A percentile compares a stretch with the other conserved stretches of the same genome.
These are phyloP conservation scores for Lasiodiplodia hormozganensis DNA, from an alignment of 2,329 filamentous ascomycete genomes.

Conservation along the genomic window DNA sequence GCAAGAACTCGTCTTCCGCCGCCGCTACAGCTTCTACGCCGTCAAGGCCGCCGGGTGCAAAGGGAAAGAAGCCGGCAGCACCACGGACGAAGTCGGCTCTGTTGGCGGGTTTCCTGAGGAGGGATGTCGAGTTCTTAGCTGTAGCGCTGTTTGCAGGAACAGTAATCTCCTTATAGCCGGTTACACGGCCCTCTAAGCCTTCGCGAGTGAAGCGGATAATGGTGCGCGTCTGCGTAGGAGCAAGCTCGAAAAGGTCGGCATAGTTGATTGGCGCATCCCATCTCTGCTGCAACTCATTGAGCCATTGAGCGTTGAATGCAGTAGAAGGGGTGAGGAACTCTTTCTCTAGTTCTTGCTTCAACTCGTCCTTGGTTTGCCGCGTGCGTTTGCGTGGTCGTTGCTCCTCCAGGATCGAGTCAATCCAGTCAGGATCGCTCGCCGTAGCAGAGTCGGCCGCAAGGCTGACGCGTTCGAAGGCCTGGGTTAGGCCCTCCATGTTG, in stretches of 20 bases:
- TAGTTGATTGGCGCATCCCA: conserved; percentile 87
- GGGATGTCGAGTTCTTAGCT: conserved; percentile 92
- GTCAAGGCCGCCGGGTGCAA: conserved; percentile 88
- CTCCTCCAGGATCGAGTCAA: conserved; percentile 67
- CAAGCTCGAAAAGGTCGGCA: conserved; percentile 83
- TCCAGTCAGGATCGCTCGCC: conserved; percentile 46
- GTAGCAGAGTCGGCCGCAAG: conserved; percentile 44
- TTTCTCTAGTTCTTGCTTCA: conserved; percentile 75
- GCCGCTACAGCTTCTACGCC: conserved; percentile 85
- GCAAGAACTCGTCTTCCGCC: conserved; percentile 76
- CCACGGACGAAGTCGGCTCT: conserved; percentile 92
- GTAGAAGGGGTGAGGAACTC: conserved; percentile 81
- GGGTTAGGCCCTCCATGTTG: conserved; percentile 51
- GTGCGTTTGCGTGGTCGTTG: conserved; percentile 60
- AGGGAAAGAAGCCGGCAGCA: conserved; percentile 91
- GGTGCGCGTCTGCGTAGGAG: conserved; percentile 91
- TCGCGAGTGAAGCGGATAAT: conserved; percentile 91
- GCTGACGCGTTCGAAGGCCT: conserved; percentile 60
- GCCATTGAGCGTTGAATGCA: conserved; percentile 82
- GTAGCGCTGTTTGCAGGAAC: conserved; percentile 87
- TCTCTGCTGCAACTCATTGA: conserved; percentile 85
- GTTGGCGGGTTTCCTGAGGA: conserved; percentile 83
- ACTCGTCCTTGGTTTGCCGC: conserved; percentile 63
- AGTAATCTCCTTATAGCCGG: conserved; percentile 92
- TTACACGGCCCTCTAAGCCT: conserved; percentile 89